These are phyloP conservation scores for Fusarium austroafricanum DNA, from an alignment of 2,329 filamentous ascomycete genomes.

Conservation along the genomic window DNA sequence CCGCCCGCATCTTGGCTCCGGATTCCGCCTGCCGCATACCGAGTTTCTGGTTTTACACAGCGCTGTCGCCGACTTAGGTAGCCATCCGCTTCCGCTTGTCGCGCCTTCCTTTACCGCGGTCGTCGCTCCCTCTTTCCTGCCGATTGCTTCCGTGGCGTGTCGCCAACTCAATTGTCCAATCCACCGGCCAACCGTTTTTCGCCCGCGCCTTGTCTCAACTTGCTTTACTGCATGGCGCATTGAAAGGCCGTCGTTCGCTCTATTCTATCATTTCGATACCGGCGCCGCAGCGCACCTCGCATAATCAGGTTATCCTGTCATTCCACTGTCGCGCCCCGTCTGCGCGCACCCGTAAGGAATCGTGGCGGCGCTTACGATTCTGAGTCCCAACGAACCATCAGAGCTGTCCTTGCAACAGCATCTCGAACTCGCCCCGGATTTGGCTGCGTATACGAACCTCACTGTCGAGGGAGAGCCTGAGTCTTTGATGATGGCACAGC, in stretches of 20 bases:
- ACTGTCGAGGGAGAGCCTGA: slow-evolving; percentile 66
- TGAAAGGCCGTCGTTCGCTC: slow-evolving; percentile 42
- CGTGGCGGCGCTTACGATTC: slow-evolving; percentile 69
- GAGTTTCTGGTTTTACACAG: slow-evolving; percentile 22
- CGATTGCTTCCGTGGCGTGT: slow-evolving; percentile 44
- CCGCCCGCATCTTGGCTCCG: slow-evolving; percentile 31
- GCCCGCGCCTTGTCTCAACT: slow-evolving; percentile 30
- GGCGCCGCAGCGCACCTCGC: slow-evolving; percentile 33
- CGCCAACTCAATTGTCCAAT: slow-evolving; percentile 37
- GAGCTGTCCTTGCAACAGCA: slow-evolving; percentile 71
- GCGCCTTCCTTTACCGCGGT: slow-evolving; percentile 38
- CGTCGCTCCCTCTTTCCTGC: slow-evolving; percentile 36
- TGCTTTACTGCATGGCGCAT: slow-evolving; percentile 50
- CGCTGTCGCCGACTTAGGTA: slow-evolving; percentile 29
- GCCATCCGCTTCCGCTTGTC: slow-evolving; percentile 23
- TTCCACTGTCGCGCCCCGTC: slow-evolving; percentile 43
- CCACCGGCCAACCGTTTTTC: slow-evolving; percentile 35
- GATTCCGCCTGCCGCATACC: slow-evolving; percentile 28
- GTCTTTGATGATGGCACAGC: slow-evolving; percentile 77
- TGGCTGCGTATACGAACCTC: slow-evolving; percentile 63
- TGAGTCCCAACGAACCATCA: slow-evolving; percentile 63
- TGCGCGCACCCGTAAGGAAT: slow-evolving; percentile 52
- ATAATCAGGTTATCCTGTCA: slow-evolving; percentile 21
- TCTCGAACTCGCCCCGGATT: slow-evolving; percentile 65
- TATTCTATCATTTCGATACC: slow-evolving; percentile 27